Base-by-base conservation (phyloP, 306 rosid genomes). In the Cajanus cajan region DNA sequence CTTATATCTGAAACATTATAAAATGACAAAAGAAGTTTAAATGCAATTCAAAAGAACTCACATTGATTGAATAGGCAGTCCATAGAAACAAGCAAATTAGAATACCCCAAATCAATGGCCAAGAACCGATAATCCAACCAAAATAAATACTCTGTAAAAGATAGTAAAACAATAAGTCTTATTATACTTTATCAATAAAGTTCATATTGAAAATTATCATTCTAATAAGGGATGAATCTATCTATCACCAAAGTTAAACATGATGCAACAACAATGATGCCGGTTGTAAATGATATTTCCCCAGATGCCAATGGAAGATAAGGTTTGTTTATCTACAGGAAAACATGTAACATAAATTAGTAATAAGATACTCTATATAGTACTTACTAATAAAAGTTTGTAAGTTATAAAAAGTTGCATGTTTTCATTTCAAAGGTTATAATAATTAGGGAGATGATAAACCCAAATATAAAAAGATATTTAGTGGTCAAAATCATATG, bases 261-360 rank as follows among this genome's bases (percentile, higher is more conserved):
- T 14, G 43, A 31, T 2, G 36, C 22, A 15, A 5, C 2, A 31
- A 61, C 0, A 33, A 61, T 37, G 71, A 81, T 76, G 72, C 93
- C 96, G 11, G 87, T 84, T 82, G 61, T 58, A 72, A 86, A 24
- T 59, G 98, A 90, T 83, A 84, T 88, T 67, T 89, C 91, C 41
- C 69, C 69, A 4, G 45, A 63, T 63, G 69, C 28, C 34, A 63
- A 63, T 16, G 69, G 69, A 34, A 34, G 98, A 89, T 90, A 88
- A 39, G 94, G 94, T 87, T 93, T 93, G 87, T 93, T 93, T 77
- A 93, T 86, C 98, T 93, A 88, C 77, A 79, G 68, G 8, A 6
- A 58, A 67, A 76, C 41, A 82, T 12, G 57, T 0, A 72, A 45
- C 5, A 45, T 2, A 16, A 10, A 16, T 39, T 33, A 59, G 4